Evolutionary conservation across 2,329 filamentous ascomycete species (phyloP).

Genomic region (Aspergillus bombycis): DNA sequence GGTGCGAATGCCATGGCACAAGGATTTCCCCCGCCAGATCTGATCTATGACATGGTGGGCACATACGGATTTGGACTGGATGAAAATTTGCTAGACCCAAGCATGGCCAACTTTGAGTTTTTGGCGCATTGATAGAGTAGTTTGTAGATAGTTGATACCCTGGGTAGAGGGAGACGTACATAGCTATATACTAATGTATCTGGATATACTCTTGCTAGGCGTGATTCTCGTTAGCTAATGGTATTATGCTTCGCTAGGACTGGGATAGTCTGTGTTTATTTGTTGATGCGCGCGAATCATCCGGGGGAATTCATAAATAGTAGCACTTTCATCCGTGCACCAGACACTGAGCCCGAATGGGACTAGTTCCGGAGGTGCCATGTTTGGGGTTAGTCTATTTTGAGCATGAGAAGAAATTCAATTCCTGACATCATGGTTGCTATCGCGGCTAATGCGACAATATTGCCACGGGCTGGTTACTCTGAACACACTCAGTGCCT

Average conservation of each 20-base stretch:
- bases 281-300: neutral
- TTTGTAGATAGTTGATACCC: conserved; percentile 5
- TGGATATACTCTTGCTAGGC: neutral
- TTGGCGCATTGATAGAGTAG: conserved; percentile 31
- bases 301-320: conserved; percentile 1
- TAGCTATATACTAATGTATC: neutral
- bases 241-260: neutral
- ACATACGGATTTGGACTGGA: conserved; percentile 47
- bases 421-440: conserved; percentile 11
- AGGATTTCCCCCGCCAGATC: conserved; percentile 44
- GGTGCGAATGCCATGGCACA: conserved; percentile 46
- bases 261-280: neutral
- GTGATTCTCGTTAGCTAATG: neutral
- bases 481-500: neutral
- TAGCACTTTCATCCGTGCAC: neutral
- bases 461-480: neutral
- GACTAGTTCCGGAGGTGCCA: neutral
- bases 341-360: neutral
- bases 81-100: conserved; percentile 46
- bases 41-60: conserved; percentile 49
- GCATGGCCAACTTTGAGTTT: conserved; percentile 46
- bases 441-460: neutral
- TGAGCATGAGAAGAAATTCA: neutral
- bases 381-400: neutral
- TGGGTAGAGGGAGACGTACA: neutral